A percentile compares a stretch with the other conserved stretches of the same genome.
phyloP scores from a whole-genome alignment of 805 yeast genomes.

The Metahyphopichia silvanorum region DNA sequence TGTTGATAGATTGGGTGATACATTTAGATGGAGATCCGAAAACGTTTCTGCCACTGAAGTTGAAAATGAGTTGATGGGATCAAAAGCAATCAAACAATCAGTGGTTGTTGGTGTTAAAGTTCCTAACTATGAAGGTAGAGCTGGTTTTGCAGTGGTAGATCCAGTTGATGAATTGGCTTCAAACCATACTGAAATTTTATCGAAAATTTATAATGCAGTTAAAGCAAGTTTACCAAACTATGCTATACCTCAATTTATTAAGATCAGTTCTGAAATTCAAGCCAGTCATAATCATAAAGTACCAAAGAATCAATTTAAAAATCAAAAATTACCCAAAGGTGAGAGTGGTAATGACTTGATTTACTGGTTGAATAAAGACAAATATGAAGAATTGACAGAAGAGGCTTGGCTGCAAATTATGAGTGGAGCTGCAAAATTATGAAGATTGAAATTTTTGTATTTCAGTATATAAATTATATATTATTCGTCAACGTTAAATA shows the following conservation, averaged over 20 bases:
- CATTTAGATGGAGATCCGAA: slow-evolving; percentile 95
- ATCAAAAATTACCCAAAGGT: slow-evolving; percentile 70
- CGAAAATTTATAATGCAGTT: slow-evolving; percentile 25
- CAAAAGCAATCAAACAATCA: slow-evolving; percentile 52
- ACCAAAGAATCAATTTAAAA: slow-evolving; percentile 63
- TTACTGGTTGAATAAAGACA: slow-evolving; percentile 63
- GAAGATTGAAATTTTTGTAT: background rate
- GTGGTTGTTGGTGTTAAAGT: slow-evolving; percentile 87
- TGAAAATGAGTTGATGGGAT: slow-evolving; percentile 64
- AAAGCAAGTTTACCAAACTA: slow-evolving; percentile 63
- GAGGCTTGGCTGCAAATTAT: slow-evolving; percentile 50
- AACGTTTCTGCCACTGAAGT: slow-evolving; percentile 93
- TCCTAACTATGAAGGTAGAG: slow-evolving; percentile 89
- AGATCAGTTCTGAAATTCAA: slow-evolving; percentile 59
- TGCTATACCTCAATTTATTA: slow-evolving; percentile 81
- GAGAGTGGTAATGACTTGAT: slow-evolving; percentile 54
- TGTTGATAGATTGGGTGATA: slow-evolving; percentile 91
- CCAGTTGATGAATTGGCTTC: slow-evolving; percentile 33
- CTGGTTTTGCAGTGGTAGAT: slow-evolving; percentile 82
- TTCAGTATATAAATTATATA: too few species aligned
- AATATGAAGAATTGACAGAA: slow-evolving; percentile 55
- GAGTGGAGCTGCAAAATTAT: slow-evolving; percentile 39
- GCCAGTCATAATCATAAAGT: slow-evolving; percentile 82
- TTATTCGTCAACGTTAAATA: background rate
- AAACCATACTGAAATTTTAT: slow-evolving; percentile 19